Evolutionary conservation across 352 stramenopile species (phyloP).

Genomic region (Elongisporangium prolatum): DNA sequence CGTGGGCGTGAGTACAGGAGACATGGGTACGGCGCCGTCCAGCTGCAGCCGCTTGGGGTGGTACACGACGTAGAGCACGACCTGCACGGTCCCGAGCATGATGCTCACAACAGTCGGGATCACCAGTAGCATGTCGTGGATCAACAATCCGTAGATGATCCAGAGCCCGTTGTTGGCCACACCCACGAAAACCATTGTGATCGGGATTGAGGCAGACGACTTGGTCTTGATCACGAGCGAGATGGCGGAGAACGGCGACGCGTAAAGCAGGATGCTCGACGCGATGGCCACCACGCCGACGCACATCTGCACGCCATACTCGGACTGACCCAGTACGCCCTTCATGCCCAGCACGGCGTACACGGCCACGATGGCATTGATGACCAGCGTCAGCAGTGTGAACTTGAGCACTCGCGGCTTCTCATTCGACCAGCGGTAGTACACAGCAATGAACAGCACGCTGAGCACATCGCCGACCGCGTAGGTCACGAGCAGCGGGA

Average conservation of each 20-base stretch:
- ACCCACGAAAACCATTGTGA: slow-evolving; percentile 56
- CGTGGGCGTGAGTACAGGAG: slow-evolving; percentile 2
- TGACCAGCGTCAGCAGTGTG: slow-evolving; percentile 22
- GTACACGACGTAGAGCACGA: slow-evolving; percentile 58
- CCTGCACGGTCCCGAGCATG: slow-evolving; percentile 40
- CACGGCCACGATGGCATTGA: slow-evolving; percentile 34
- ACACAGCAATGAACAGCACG: slow-evolving; percentile 41
- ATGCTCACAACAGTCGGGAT: slow-evolving; percentile 44
- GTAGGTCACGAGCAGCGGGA: slow-evolving; percentile 50
- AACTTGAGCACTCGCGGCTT: slow-evolving; percentile 30
- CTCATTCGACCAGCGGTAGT: slow-evolving; percentile 34
- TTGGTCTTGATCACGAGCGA: slow-evolving; percentile 43
- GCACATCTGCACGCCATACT: slow-evolving; percentile 20
- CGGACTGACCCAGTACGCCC: slow-evolving; percentile 19
- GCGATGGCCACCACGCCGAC: slow-evolving; percentile 41
- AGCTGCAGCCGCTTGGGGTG: slow-evolving; percentile 22
- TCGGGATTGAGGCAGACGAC: slow-evolving; percentile 51
- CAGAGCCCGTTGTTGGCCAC: slow-evolving; percentile 74
- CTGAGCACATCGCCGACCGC: slow-evolving; percentile 40
- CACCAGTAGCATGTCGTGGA: slow-evolving; percentile 54
- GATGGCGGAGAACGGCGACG: slow-evolving; percentile 56
- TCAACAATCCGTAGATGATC: slow-evolving; percentile 56
- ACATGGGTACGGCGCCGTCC: slow-evolving; percentile 6
- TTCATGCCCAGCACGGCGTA: slow-evolving; percentile 44
- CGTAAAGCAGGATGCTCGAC: slow-evolving; percentile 60